Conservation (phyloP, 1,284 basidiomycete species). For the Phellinidium pouzarii region DNA sequence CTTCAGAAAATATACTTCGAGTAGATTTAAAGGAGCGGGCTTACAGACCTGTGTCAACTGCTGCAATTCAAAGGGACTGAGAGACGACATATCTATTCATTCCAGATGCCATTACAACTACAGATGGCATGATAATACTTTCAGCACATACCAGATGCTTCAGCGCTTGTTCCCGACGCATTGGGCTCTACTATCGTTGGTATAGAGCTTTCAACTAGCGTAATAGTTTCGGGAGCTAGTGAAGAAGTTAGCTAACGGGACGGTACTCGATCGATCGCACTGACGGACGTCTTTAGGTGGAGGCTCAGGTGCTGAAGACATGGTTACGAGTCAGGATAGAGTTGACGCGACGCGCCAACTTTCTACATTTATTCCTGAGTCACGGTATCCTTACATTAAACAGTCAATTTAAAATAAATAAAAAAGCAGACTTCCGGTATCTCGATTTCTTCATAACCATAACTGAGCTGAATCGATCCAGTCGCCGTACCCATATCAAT, state of each 20-base stretch:
- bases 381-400: too few species aligned
- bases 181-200: background rate
- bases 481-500: too few species aligned
- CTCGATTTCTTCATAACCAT: too few species aligned
- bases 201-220: background rate
- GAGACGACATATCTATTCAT: conserved; percentile 28
- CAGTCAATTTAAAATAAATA: too few species aligned
- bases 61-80: conserved; percentile 35
- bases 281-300: conserved; percentile 15
- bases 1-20: background rate
- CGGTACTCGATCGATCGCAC: background rate
- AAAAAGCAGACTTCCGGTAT: too few species aligned
- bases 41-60: conserved; percentile 42
- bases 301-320: conserved; percentile 5
- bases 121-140: background rate
- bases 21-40: conserved; percentile 8
- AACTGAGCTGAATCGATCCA: too few species aligned
- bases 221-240: background rate
- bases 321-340: background rate
- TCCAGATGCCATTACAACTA: background rate
- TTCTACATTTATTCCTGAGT: too few species aligned
- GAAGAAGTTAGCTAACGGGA: background rate
- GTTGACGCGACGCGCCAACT: too few species aligned
- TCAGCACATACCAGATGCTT: background rate
- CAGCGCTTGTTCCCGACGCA: background rate